Conservation (phyloP, 257 asterid species). For the Solanum acaule region DNA sequence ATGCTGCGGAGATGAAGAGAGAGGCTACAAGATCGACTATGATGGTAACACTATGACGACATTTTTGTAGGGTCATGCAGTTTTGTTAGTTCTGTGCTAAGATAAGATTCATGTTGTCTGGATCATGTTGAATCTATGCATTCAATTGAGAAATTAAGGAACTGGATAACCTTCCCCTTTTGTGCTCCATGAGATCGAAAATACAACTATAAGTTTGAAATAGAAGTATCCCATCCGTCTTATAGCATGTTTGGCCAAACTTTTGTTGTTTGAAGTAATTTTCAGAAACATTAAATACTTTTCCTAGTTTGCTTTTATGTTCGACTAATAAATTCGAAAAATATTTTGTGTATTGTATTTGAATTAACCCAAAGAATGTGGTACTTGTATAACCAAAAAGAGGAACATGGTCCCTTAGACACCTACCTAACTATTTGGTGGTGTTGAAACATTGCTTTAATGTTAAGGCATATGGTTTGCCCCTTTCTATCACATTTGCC, state of each 20-base stretch:
- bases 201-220: not conserved
- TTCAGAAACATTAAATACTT: not conserved
- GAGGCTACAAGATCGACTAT: conserved; percentile 64
- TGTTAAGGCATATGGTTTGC: not conserved
- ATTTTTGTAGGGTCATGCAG: not conserved
- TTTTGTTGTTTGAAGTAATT: not conserved
- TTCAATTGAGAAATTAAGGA: not conserved
- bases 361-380: not conserved
- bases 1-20: conserved; percentile 72
- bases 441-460: not conserved
- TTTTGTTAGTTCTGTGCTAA: not conserved
- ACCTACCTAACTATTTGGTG: not conserved
- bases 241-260: not conserved
- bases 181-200: not conserved
- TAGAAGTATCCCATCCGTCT: not conserved
- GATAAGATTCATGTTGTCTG: not conserved
- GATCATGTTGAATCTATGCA: not conserved
- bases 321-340: not conserved
- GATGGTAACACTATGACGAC: conserved; percentile 27
- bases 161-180: not conserved
- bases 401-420: not conserved
- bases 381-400: not conserved
- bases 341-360: not conserved
- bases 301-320: not conserved
- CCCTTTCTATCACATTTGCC: not conserved